Base-by-base conservation (phyloP, 805 yeast species). In the Zygotorulaspora danielsina region DNA sequence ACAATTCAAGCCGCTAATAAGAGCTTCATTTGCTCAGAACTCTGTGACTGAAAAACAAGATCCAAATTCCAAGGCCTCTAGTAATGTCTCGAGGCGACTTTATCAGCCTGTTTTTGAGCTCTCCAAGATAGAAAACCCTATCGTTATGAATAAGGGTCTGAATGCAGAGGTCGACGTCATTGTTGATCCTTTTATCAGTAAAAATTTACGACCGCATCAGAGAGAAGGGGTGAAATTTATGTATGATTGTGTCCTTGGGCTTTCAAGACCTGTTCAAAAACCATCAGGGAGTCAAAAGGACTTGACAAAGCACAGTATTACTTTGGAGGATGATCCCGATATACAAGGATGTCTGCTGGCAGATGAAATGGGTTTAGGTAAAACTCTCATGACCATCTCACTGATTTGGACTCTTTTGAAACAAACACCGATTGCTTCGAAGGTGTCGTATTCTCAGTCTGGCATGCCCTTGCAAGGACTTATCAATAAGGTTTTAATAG, bases 361-460 rank as follows among this genome's bases (percentile, higher is more conserved):
- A 0, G 98, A 93, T 61, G 97, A 90, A 52, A 93, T 93, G 98
- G 98, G 98, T 0, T 67, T 93, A 12, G 96, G 96, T 2, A 84
- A 84, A 53, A 89, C 97, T 0, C 63, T 93, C 29, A 89, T 81
- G 75, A 78, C 96, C 0, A 90, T 93, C 5, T 57, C 95, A 0
- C 59, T 87, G 28, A 71, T 90, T 3, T 87, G 95, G 94, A 87
- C 96, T 0, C 61, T 93, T 13, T 59, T 86, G 13, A 80, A 74
- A 46, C 87, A 84, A 49, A 72, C 75, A 11, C 87, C 89, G 0
- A 51, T 46, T 38, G 58, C 69, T 15, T 39, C 56, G 15, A 50
- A 54, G n/a, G 51, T 54, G 10, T 69, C 69, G 22, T 32, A 61
- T 46, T 35, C 69, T 52, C 38, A 55, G 55, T 34, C 48, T 39